Evolutionary conservation across 2,329 filamentous ascomycete genomes (phyloP).

Genomic region (Aspergillus pseudonomiae): DNA sequence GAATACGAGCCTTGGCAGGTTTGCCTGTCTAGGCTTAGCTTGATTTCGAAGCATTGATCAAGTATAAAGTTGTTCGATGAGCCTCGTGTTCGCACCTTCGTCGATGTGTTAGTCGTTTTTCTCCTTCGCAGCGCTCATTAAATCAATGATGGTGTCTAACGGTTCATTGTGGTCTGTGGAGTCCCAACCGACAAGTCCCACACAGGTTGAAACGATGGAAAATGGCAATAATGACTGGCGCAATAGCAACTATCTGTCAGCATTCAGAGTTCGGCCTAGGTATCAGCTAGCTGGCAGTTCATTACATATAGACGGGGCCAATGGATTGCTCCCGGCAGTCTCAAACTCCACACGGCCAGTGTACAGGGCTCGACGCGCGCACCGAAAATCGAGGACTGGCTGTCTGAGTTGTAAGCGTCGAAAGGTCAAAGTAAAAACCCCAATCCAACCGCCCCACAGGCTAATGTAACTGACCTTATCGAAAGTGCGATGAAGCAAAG

Average conservation of each 20-base stretch:
- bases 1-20: neutral
- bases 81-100: neutral
- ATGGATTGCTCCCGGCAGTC: rapidly evolving
- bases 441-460: too few relatives aligned
- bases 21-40: neutral
- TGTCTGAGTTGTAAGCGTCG: constrained; percentile 1
- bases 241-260: neutral
- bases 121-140: neutral
- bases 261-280: neutral
- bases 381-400: neutral
- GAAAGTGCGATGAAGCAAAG: neutral
- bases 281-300: neutral
- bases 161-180: neutral
- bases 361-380: neutral
- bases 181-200: neutral
- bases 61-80: neutral
- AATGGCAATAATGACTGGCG: neutral
- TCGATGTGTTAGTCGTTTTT: rapidly evolving
- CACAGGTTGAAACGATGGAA: neutral
- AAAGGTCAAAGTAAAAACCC: neutral
- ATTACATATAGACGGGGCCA: neutral
- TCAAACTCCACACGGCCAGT: neutral
- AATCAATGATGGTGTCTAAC: neutral
- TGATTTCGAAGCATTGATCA: neutral
- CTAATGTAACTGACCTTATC: neutral